Conservation (phyloP, 73 alveolate genomes). For the Paramecium bursaria region DNA sequence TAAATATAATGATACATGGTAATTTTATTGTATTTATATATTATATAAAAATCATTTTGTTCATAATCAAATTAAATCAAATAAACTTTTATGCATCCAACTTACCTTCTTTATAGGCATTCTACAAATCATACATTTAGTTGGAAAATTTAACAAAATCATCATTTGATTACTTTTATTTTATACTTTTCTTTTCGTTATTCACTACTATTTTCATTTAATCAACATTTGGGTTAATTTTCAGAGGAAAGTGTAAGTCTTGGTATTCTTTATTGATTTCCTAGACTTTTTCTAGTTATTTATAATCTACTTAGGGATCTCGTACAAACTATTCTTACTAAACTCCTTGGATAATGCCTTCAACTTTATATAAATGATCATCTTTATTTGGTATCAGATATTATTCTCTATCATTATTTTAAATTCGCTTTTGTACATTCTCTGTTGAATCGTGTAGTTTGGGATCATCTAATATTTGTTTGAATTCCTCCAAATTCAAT, state of each 20-base stretch:
- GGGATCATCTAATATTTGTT: not conserved
- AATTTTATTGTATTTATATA: no score
- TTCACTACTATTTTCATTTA: no score
- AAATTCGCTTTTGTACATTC: conserved; percentile 17
- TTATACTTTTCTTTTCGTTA: no score
- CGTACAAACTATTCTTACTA: not conserved
- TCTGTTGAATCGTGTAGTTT: conserved; percentile 4
- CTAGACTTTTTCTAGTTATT: not conserved
- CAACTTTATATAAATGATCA: not conserved
- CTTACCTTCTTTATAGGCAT: no score
- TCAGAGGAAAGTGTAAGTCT: conserved; percentile 22
- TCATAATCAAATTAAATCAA: no score
- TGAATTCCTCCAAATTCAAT: conserved; percentile 2
- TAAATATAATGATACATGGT: no score
- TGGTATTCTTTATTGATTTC: conserved; percentile 15
- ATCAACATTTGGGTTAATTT: no score
- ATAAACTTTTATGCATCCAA: no score
- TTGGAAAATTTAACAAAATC: no score
- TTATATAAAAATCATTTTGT: no score
- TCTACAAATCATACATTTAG: no score
- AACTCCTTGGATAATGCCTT: not conserved
- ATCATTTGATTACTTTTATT: no score
- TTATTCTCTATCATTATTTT: conserved; percentile 7
- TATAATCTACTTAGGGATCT: conserved; percentile 40
- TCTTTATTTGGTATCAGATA: conserved; percentile 27